Base-by-base conservation (phyloP, 1,284 basidiomycete species). In the Marasmius oreades region DNA sequence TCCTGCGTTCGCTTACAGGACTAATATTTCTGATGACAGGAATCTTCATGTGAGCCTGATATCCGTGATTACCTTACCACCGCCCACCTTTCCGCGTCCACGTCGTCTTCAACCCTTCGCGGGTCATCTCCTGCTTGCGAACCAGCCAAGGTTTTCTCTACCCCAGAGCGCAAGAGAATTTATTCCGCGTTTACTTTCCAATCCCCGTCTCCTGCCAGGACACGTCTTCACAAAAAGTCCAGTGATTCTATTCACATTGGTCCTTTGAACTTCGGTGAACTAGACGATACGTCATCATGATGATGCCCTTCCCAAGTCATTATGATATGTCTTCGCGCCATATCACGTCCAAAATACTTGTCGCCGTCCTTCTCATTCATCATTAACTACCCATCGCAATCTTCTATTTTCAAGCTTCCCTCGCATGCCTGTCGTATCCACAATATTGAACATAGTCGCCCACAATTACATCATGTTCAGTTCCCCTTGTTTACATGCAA, bases 181-280 rank as follows among this genome's bases (percentile, higher is more conserved):
- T 88, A 86, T 66, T 77, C 85, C n/a, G 75, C 84, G 1, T 90
- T 90, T 67, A 90, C 88, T 4, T 90, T 90, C 73, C 79, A 81
- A 5, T 84, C 86, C 0, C 87, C 88, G 2, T 85, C 85, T 1
- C 81, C 81, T 11, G 74, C 80, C 0, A 77, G 78, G 53, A 70
- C 79, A 56, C 81, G 83, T 33, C 47, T 78, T 76, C 68, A 75
- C 67, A 62, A 72, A 75, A 59, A 53, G 61, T 69, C 54, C 55
- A 69, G 64, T 57, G 57, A 70, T 51, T 66, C 74, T 50, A 31
- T 50, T 50, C 24, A 28, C 28, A 23, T 50, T 33, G 47, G 47
- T 50, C 46, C 33, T 39, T 47, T 59, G 5, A 55, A 53, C 7
- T 51, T 59, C 34, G 51, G 36, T 28, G 51, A 53, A 14, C 12